Evolutionary conservation across 495 filamentous ascomycete genomes (phyloP).

Genomic region (Aspergillus affinis): DNA sequence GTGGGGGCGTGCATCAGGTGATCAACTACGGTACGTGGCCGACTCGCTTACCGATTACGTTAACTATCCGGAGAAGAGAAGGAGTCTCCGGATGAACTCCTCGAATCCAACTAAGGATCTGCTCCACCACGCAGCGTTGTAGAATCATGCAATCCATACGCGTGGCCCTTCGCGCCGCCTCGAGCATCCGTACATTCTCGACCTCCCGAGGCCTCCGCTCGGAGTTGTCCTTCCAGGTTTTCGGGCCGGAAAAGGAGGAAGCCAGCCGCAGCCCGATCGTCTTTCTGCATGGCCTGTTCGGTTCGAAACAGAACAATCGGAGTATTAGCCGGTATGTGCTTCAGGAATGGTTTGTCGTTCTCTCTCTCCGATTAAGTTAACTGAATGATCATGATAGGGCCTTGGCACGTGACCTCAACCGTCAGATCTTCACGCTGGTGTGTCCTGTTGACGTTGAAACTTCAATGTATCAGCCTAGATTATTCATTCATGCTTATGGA

Average conservation of each 20-base stretch:
- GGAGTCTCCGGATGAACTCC: no score
- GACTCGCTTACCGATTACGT: no score
- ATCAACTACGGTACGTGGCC: no score
- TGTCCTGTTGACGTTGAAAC: constrained; percentile 7
- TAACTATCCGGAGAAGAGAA: no score
- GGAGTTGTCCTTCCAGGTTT: constrained; percentile 45
- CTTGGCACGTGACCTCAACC: constrained; percentile 76
- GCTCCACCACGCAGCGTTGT: background rate
- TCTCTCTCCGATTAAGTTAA: background rate
- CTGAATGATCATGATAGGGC: constrained; percentile 48
- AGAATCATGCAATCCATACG: constrained; percentile 18
- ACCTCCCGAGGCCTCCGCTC: constrained; percentile 28
- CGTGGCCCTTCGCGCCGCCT: constrained; percentile 15
- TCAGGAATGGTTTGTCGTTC: background rate
- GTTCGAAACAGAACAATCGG: constrained; percentile 93
- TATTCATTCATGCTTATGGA: background rate
- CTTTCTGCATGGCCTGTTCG: constrained; percentile 92
- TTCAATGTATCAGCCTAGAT: background rate
- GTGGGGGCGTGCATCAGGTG: no score
- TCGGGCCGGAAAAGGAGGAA: constrained; percentile 39
- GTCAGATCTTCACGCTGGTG: constrained; percentile 82
- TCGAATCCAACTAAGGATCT: no score
- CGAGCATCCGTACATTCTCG: constrained; percentile 37
- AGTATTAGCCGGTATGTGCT: constrained; percentile 88
- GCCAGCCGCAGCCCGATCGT: constrained; percentile 64